These are phyloP conservation scores for Thuidium tamariscinum DNA, from an alignment of 225 moss, liverwort and hornwort genomes.

Conservation along the genomic window DNA sequence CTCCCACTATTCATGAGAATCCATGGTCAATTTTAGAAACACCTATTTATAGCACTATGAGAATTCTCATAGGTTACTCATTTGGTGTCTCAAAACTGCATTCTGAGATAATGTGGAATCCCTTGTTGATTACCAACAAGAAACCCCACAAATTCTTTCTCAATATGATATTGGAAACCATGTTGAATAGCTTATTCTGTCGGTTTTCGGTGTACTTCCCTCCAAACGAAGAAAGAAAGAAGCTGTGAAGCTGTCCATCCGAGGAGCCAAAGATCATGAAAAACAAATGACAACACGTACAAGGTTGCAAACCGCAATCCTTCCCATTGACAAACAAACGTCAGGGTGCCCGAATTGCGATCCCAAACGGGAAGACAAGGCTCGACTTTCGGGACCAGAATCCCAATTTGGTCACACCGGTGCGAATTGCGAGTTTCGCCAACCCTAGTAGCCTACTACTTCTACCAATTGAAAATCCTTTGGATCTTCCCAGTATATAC, in stretches of 20 bases:
- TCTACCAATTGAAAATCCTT: neutral
- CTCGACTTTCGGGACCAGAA: neutral
- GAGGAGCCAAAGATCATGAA: neutral
- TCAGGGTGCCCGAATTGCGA: neutral
- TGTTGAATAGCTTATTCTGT: neutral
- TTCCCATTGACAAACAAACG: neutral
- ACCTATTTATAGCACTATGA: neutral
- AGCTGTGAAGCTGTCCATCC: neutral
- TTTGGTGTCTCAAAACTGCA: neutral
- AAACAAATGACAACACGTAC: neutral
- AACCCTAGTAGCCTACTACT: neutral
- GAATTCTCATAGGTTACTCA: neutral
- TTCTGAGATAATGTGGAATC: neutral
- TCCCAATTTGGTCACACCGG: neutral
- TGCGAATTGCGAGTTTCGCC: neutral
- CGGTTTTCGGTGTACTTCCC: neutral
- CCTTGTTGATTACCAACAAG: neutral
- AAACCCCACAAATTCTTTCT: too few relatives aligned
- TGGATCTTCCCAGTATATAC: slow-evolving; percentile 1
- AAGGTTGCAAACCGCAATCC: neutral
- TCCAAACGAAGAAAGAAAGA: neutral
- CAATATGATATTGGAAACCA: neutral
- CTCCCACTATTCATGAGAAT: neutral
- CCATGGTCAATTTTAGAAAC: neutral
- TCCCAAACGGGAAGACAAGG: neutral